A percentile compares a stretch with the other conserved stretches of the same genome.
Evolutionary conservation across 768 basidiomycete species (phyloP).

Genomic region (Clathrus columnatus): DNA sequence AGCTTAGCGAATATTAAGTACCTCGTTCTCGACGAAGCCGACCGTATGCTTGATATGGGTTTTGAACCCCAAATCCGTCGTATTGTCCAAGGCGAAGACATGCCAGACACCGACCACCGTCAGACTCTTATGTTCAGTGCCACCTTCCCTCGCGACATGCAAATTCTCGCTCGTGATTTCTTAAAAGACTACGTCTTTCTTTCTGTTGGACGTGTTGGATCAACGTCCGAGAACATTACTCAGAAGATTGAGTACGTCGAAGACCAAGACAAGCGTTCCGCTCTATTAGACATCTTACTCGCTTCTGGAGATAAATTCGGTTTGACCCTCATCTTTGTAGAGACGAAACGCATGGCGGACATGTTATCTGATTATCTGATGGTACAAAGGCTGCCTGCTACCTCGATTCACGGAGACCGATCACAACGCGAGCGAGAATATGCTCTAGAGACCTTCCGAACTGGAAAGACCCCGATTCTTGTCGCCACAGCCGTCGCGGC

Average conservation of each 20-base stretch:
- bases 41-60: conserved; percentile 99
- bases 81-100: conserved; percentile 97
- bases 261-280: conserved; percentile 93
- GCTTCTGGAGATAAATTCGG: conserved; percentile 50
- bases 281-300: conserved; percentile 86
- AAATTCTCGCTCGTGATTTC: conserved; percentile 92
- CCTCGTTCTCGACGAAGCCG: conserved; percentile 97
- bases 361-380: conserved; percentile 95
- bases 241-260: conserved; percentile 99
- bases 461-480: conserved; percentile 89
- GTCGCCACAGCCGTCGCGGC: conserved; percentile 99
- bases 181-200: conserved; percentile 99
- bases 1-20: conserved; percentile 94
- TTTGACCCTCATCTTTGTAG: conserved; percentile 92
- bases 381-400: conserved; percentile 73
- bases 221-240: conserved; percentile 98
- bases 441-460: conserved; percentile 92
- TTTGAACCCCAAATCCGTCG: conserved; percentile 99
- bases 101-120: conserved; percentile 86
- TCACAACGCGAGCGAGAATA: conserved; percentile 96
- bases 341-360: conserved; percentile 99
- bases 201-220: conserved; percentile 95
- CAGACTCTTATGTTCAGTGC: conserved; percentile 99
- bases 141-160: conserved; percentile 98
- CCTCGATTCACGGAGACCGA: conserved; percentile 97